These are phyloP conservation scores for Ascochyta koolunga DNA, from an alignment of 2,329 filamentous ascomycete genomes.

Conservation along the genomic window DNA sequence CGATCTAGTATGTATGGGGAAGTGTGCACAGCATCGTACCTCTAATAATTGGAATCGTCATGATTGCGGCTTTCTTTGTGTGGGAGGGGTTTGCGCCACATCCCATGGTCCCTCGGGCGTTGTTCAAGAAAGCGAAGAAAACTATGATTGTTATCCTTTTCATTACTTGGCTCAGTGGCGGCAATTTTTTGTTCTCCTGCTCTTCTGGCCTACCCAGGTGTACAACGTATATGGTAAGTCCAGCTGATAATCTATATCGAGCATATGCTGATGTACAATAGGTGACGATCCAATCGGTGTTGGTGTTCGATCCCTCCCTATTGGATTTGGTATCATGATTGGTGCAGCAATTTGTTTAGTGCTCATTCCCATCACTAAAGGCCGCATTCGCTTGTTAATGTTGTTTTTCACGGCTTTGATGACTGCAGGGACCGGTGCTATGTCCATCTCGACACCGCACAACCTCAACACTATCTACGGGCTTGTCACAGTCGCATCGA, in stretches of 20 bases:
- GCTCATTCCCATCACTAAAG: conserved; percentile 63
- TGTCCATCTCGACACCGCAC: conserved; percentile 58
- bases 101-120: conserved; percentile 52
- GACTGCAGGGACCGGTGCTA: conserved; percentile 67
- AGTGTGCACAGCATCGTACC: conserved; percentile 62
- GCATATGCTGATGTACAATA: conserved; percentile 2
- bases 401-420: conserved; percentile 66
- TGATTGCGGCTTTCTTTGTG: conserved; percentile 58
- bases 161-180: conserved; percentile 44
- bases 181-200: conserved; percentile 43
- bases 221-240: conserved; percentile 43
- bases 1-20: conserved; percentile 61
- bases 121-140: conserved; percentile 39
- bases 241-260: not conserved
- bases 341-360: conserved; percentile 66
- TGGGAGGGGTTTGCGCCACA: conserved; percentile 54
- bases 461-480: conserved; percentile 63
- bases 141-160: conserved; percentile 42
- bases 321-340: conserved; percentile 67
- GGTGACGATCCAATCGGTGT: conserved; percentile 66
- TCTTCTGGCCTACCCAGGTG: conserved; percentile 45
- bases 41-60: conserved; percentile 57
- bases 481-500: conserved; percentile 64
- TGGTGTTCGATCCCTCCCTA: conserved; percentile 68
- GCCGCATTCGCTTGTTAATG: conserved; percentile 66